Base-by-base conservation (phyloP, 768 basidiomycete species). In the Gymnopilus dilepis region DNA sequence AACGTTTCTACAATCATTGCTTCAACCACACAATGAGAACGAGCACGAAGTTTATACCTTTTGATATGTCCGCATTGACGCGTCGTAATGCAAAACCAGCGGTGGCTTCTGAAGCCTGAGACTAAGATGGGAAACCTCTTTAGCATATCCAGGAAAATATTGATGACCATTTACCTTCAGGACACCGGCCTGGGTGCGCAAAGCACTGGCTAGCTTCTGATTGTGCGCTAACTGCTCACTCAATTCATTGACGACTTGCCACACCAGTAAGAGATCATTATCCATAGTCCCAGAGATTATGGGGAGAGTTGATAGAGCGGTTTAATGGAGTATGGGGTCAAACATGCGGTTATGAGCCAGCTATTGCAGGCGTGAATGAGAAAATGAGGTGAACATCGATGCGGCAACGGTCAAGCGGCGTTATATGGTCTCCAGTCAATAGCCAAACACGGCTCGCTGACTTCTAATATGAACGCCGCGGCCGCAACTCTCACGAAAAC, bases 21-120 rank as follows among this genome's bases (percentile, higher is more conserved):
- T 78, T 76, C 24, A 76, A 74, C 19, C 70, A 37, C 65, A 56
- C 22, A 34, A 31, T 52, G 7, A 34, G 9, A 19, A 26, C n/a
- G 22, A 53, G 15, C 26, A 37, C 31, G 3, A 53, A 28, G 38
- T 33, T 17, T 26, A 28, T 28, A 91, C 92, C 92, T 81, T 91
- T 88, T 13, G 91, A 86, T 5, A 98, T 85, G 72, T 98, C 95
- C 8, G 87, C 85, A 73, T 97, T 96, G 74, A 90, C 92, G 38
- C 95, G 84, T 65, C 95, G 80, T 40, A 98, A 78, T 0, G 88
- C 82, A 72, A 91, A 93, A 2, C 93, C 93, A 24, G 89, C 85
- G 6, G 86, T 85, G 2, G 83, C 77, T 67, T 94, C 83, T 0
- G 82, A 76, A 17, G 94, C 91, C 74, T 95, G 89, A n/a, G 82